Base-by-base conservation (phyloP, 768 basidiomycete species). In the Mycena haematopus region DNA sequence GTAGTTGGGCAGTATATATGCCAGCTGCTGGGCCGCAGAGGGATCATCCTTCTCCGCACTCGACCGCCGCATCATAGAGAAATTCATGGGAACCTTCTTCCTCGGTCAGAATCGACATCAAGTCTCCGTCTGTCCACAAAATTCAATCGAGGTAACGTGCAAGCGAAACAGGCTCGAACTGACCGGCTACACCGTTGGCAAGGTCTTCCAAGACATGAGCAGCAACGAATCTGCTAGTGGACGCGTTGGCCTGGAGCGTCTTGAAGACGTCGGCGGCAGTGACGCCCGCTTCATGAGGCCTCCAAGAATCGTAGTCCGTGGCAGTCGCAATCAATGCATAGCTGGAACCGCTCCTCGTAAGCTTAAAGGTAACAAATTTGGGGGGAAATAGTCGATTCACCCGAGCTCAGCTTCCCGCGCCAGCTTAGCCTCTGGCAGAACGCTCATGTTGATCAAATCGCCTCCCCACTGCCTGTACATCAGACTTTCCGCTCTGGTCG, bases 261-360 rank as follows among this genome's bases (percentile, higher is more conserved):
- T 93, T 91, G 81, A 95, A 83, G 31, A 99, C 93, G 68, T 97
- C 93, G 2, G 91, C 89, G 1, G 93, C 88, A 0, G 96, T 98
- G 56, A 99, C 96, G 5, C 89, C 82, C 14, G 85, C 90, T 31
- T 87, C 84, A 22, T 88, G 82, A 1, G 86, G 87, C 33, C 96
- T 79, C 96, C 96, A 99, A 1, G 95, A 89, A 76, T 99, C 96
- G 74, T 96, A 98, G 78, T 99, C 96, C 2, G 96, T 99, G 29
- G 89, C 84, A 1, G 91, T 93, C 21, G 91, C 94, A 63, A 99
- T 88, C 55, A 98, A 84, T 0, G 92, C 94, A 73, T 97, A 98
- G 70, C 96, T 98, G 70, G 0, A 62, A 21, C 46, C 46, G 19
- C 4, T 25, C 7, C 19, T 6, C 17, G 35, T 53, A 45, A 45